Conservation (phyloP, 2,329 filamentous ascomycete species). For the Plectosphaerella cucumerina region DNA sequence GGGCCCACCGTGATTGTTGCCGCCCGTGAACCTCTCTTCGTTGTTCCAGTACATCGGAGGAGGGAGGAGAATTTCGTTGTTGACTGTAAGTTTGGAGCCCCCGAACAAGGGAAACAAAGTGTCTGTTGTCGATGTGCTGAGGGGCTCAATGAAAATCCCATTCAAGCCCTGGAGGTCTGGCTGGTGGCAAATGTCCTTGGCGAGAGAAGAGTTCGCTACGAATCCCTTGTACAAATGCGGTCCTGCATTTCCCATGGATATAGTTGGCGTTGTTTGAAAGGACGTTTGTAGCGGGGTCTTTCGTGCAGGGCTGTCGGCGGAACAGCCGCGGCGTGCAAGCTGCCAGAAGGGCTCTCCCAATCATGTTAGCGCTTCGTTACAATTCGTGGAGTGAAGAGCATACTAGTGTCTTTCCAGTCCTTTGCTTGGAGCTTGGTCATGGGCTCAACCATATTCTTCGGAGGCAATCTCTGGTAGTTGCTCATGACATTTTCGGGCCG, state of each 20-base stretch:
- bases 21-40: conserved; percentile 59
- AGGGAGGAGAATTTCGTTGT: conserved; percentile 67
- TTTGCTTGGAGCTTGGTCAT: conserved; percentile 31
- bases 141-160: conserved; percentile 59
- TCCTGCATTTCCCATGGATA: conserved; percentile 41
- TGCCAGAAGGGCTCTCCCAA: conserved; percentile 49
- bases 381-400: conserved; percentile 11
- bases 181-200: conserved; percentile 61
- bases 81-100: conserved; percentile 65
- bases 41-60: conserved; percentile 66
- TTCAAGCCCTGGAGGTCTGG: conserved; percentile 59
- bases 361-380: not conserved
- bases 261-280: conserved; percentile 37
- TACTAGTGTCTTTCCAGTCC: conserved; percentile 49
- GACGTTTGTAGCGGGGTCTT: not conserved
- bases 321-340: conserved; percentile 55
- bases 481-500: conserved; percentile 38
- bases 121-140: conserved; percentile 52
- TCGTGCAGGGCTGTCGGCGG: conserved; percentile 58
- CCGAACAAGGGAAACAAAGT: conserved; percentile 62
- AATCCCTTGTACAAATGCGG: conserved; percentile 53
- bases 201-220: conserved; percentile 57
- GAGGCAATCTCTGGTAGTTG: conserved; percentile 37
- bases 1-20: conserved; percentile 43
- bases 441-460: conserved; percentile 25